Evolutionary conservation across 1,284 basidiomycete genomes (phyloP).

Genomic region (Porodaedalea pini): DNA sequence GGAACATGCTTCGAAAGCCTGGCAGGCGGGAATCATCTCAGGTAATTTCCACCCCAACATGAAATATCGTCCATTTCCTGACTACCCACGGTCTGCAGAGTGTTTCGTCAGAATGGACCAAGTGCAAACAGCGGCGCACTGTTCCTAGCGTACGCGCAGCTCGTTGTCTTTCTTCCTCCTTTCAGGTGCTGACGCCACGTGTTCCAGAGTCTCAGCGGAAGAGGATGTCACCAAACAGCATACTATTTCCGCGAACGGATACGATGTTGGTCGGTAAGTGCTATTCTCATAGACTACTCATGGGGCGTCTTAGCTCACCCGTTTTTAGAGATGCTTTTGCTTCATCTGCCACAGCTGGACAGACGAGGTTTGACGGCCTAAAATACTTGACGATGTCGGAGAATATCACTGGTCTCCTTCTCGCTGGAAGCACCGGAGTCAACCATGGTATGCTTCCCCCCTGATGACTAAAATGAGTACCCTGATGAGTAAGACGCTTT

Average conservation of each 20-base stretch:
- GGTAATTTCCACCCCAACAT: conserved; percentile 33
- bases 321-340: conserved; percentile 40
- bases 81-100: conserved; percentile 37
- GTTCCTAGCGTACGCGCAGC: conserved; percentile 60
- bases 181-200: neutral
- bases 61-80: neutral
- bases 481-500: neutral
- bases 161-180: conserved; percentile 11
- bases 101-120: conserved; percentile 72
- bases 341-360: conserved; percentile 38
- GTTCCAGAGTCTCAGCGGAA: conserved; percentile 55
- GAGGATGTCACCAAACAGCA: conserved; percentile 46
- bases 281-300: neutral
- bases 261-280: conserved; percentile 24
- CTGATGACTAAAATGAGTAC: too few species aligned
- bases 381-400: conserved; percentile 47
- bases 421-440: conserved; percentile 46
- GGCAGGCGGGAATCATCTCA: conserved; percentile 65
- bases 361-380: conserved; percentile 40
- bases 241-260: conserved; percentile 43
- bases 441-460: conserved; percentile 37
- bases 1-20: conserved; percentile 63
- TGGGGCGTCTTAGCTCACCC: neutral
- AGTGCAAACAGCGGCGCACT: conserved; percentile 55
- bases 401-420: conserved; percentile 48